phyloP scores from a whole-genome alignment of 495 filamentous ascomycete genomes.

The Sporormia fimetaria region DNA sequence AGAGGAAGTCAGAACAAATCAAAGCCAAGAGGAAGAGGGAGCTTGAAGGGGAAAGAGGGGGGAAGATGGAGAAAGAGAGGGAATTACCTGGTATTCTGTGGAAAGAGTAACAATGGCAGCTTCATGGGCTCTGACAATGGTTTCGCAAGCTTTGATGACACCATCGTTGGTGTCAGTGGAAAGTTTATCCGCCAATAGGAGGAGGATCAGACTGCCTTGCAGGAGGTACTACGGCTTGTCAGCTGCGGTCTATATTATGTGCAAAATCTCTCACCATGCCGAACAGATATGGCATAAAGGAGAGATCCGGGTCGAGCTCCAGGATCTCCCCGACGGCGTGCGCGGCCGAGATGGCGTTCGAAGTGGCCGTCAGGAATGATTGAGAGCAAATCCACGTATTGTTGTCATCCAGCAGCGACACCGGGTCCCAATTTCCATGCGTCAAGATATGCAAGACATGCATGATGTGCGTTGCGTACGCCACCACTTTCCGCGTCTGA shows the following conservation, averaged over 20 bases:
- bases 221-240: slow-evolving; percentile 36
- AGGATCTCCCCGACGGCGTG: slow-evolving; percentile 44
- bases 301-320: slow-evolving; percentile 44
- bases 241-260: neutral
- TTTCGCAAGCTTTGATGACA: slow-evolving; percentile 47
- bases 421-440: slow-evolving; percentile 49
- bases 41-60: neutral
- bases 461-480: slow-evolving; percentile 38
- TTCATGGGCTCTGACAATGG: slow-evolving; percentile 48
- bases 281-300: slow-evolving; percentile 52
- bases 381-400: slow-evolving; percentile 49
- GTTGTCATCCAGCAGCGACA: slow-evolving; percentile 45
- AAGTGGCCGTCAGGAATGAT: slow-evolving; percentile 41
- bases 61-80: neutral
- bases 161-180: slow-evolving; percentile 41
- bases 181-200: slow-evolving; percentile 48
- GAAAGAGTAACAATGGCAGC: slow-evolving; percentile 49
- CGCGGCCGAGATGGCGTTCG: slow-evolving; percentile 44
- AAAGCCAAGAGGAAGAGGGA: neutral
- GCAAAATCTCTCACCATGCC: slow-evolving; percentile 33
- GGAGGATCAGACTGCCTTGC: slow-evolving; percentile 47
- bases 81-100: slow-evolving; percentile 47
- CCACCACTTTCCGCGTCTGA: slow-evolving; percentile 21
- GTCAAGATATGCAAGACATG: slow-evolving; percentile 49
- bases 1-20: neutral